Evolutionary conservation across 2,329 filamentous ascomycete genomes (phyloP).

Genomic region (Neonectria faginata): DNA sequence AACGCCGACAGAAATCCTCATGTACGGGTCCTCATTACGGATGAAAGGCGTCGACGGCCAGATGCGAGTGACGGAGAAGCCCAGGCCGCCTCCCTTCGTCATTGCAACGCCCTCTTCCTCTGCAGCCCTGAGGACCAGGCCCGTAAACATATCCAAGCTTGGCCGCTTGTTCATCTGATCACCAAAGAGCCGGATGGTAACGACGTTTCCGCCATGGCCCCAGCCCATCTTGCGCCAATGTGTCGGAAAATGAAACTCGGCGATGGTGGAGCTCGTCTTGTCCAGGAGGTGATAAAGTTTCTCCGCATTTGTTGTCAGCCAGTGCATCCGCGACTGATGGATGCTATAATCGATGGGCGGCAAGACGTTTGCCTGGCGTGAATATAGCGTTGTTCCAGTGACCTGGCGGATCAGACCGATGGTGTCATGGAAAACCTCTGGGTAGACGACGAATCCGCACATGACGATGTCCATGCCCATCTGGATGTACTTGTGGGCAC

Average conservation of each 20-base stretch:
- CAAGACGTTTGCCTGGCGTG: constrained; percentile 29
- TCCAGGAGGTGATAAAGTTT: constrained; percentile 27
- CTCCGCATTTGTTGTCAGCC: constrained; percentile 27
- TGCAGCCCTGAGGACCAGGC: constrained; percentile 28
- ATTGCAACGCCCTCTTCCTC: constrained; percentile 36
- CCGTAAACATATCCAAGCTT: constrained; percentile 31
- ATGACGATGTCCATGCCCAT: constrained; percentile 32
- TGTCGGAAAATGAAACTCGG: constrained; percentile 29
- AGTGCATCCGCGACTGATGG: constrained; percentile 28
- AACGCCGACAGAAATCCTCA: constrained; percentile 34
- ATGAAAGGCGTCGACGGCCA: constrained; percentile 36
- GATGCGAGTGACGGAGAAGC: constrained; percentile 36
- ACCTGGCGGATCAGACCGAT: constrained; percentile 29
- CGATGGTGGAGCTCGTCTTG: constrained; percentile 19
- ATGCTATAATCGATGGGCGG: constrained; percentile 26
- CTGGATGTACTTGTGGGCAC: constrained; percentile 31
- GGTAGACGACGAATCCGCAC: constrained; percentile 29
- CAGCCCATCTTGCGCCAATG: constrained; percentile 36
- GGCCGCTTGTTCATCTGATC: constrained; percentile 35
- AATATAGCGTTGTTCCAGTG: constrained; percentile 28
- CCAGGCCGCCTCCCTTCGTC: constrained; percentile 36
- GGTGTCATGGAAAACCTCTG: constrained; percentile 23
- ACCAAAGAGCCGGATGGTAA: constrained; percentile 31
- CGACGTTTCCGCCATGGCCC: constrained; percentile 36
- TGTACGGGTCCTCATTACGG: constrained; percentile 34